These are phyloP conservation scores for Amoebophrya sp. DNA, from an alignment of 169 alveolate species.

Conservation along the genomic window DNA sequence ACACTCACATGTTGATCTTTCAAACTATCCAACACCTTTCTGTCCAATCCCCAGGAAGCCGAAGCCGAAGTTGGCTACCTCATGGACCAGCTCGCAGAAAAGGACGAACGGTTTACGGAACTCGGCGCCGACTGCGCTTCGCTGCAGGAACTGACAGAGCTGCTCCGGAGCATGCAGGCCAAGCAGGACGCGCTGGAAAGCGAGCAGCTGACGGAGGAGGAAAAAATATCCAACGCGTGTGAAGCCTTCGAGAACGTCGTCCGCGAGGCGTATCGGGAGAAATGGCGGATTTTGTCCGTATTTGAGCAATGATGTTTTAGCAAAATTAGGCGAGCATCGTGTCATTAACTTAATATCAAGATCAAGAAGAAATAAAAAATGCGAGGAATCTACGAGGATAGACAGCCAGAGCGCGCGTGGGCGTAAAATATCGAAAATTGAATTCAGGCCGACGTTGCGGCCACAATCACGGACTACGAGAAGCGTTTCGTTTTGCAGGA, in stretches of 20 bases:
- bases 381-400: too few relatives aligned
- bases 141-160: background rate
- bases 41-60: too few relatives aligned
- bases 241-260: background rate
- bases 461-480: background rate
- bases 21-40: too few relatives aligned
- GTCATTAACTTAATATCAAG: too few relatives aligned
- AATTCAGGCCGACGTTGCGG: too few relatives aligned
- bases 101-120: background rate
- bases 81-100: background rate
- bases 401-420: too few relatives aligned
- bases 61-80: too few relatives aligned
- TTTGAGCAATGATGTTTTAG: too few relatives aligned
- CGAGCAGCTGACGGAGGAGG: background rate
- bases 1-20: too few relatives aligned
- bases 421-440: too few relatives aligned
- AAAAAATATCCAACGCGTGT: background rate
- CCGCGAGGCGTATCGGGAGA: background rate
- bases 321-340: too few relatives aligned
- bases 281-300: background rate
- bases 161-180: background rate
- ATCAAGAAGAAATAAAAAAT: too few relatives aligned
- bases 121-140: background rate
- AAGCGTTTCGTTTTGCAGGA: background rate
- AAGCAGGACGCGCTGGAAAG: background rate